Percentiles rank a stretch among this genome's conserved stretches.
phyloP scores from a whole-genome alignment of 176 grass and related monocot genomes.

The Carex scoparia region DNA sequence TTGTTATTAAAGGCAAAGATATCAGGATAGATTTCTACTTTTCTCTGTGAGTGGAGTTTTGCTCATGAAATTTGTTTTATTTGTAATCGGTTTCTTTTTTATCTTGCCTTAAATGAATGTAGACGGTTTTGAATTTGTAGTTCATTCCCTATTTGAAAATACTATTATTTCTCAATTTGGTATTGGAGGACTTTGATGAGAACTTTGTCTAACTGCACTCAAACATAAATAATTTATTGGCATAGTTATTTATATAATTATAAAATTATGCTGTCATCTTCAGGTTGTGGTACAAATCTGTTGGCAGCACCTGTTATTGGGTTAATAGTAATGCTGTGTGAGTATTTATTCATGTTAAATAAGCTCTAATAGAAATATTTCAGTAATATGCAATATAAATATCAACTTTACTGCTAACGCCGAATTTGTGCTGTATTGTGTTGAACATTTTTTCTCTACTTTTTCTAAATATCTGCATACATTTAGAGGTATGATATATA shows the following conservation, averaged over 20 bases:
- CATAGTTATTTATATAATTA: not conserved
- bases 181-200: not conserved
- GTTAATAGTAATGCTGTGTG: not conserved
- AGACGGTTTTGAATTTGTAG: not conserved
- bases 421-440: not conserved
- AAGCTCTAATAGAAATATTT: not conserved
- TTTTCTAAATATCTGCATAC: too few species aligned
- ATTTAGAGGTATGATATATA: too few species aligned
- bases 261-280: not conserved
- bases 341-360: not conserved
- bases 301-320: not conserved
- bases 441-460: not conserved
- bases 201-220: too few species aligned
- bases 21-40: constrained; percentile 4
- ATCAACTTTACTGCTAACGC: not conserved
- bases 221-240: not conserved
- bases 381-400: not conserved
- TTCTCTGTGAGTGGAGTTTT: not conserved
- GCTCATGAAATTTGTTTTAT: not conserved
- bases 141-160: not conserved
- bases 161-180: not conserved
- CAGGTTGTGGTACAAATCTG: not conserved
- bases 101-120: not conserved
- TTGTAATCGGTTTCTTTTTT: not conserved
- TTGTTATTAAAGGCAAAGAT: not conserved